Evolutionary conservation across 1,284 basidiomycete species (phyloP).

Genomic region (Cutaneotrichosporon mucoides): DNA sequence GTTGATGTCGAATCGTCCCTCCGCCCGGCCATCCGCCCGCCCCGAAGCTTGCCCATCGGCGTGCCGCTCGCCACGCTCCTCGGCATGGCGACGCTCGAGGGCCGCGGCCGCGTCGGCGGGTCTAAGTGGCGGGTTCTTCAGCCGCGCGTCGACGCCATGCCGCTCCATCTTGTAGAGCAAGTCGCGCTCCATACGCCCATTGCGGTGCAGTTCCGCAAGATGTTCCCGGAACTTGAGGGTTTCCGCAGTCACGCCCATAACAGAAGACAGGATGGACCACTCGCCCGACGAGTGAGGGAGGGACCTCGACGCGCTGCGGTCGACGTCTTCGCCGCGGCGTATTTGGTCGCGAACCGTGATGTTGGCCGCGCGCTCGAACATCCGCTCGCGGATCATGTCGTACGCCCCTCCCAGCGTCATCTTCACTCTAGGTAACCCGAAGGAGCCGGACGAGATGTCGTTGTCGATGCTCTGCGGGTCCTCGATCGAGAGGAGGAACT

Average conservation of each 20-base stretch:
- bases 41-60: too few species aligned
- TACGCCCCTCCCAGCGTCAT: conserved; percentile 81
- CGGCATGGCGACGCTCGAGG: neutral
- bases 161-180: neutral
- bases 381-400: conserved; percentile 65
- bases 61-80: neutral
- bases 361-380: conserved; percentile 32
- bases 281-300: conserved; percentile 38
- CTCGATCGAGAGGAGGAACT: conserved; percentile 74
- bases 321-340: neutral
- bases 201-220: conserved; percentile 3
- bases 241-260: conserved; percentile 78
- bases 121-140: neutral
- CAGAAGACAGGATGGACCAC: conserved; percentile 71
- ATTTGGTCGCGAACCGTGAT: conserved; percentile 15
- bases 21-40: too few species aligned
- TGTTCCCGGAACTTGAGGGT: conserved; percentile 50
- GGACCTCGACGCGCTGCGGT: too few species aligned
- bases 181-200: neutral
- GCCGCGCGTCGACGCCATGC: neutral
- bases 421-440: conserved; percentile 74
- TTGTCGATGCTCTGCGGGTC: conserved; percentile 92
- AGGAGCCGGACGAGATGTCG: conserved; percentile 87
- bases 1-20: neutral
- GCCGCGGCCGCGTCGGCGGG: neutral